Evolutionary conservation across 2,329 filamentous ascomycete species (phyloP), one percentile per base, ranked within the genome.

Genomic region (Paraphaeosphaeria sporulosa): DNA sequence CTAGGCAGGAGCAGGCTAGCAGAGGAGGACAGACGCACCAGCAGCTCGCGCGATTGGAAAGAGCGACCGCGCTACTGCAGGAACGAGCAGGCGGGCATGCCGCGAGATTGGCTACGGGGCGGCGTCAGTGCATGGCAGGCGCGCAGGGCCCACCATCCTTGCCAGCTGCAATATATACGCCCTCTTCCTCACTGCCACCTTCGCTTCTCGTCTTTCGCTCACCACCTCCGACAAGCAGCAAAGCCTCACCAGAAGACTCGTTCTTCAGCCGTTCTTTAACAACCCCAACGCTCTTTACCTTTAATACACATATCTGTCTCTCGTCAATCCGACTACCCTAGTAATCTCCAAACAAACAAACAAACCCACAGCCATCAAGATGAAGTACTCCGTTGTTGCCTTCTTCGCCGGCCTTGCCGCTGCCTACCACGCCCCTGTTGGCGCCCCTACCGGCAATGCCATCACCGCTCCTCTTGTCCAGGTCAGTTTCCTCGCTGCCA

Each of bases 341-440:
- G 43, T 75, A 74, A 76, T 74, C 40, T 17, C 65, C 59, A 56
- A 27, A 27, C 25, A 27, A 27, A 27, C 25, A 27, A 27, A 27
- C 25, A 27, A 27, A 27, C 25, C 25, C 3, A 27, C 25, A 27
- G 6, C 25, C 56, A 47, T 60, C 68, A 77, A 60, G 47, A 78
- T 78, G 76, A 66, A 72, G 61, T 64, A 63, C 63, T 74, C 83
- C 59, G 67, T 84, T 68, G 74, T 85, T 64, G 73, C 82, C 62
- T 76, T 87, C 68, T 82, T 85, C 66, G 76, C 85, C 67, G 82
- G 82, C 77, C 77, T 87, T 60, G 82, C 84, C 64, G 73, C 73
- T 61, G 73, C 72, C 40, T 59, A 71, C 64, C 70, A 74, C 58
- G 62, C 63, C 38, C 65, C 75, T 19, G 68, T 73, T 53, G 70